A percentile compares a stretch with the other conserved stretches of the same genome.
Conservation (phyloP, 2,329 filamentous ascomycete genomes). For the Aspergillus ruber region DNA sequence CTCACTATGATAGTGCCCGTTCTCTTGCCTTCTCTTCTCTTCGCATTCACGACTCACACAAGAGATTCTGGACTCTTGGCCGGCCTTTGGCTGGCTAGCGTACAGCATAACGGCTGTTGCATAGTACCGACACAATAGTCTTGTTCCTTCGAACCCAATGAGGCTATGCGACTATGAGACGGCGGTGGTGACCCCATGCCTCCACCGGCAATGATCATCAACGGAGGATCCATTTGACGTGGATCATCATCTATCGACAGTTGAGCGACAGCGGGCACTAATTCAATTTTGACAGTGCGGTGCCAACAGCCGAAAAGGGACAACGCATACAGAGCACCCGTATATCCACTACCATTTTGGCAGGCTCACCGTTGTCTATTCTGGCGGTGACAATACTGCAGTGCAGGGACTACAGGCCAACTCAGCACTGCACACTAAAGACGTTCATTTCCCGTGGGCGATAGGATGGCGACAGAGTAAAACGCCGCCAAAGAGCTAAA, state of each 20-base stretch:
- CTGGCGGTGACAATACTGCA: too few species aligned
- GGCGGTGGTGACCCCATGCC: background rate
- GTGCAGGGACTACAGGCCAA: too few species aligned
- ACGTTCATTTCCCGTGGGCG: background rate
- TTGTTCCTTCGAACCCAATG: background rate
- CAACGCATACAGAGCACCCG: background rate
- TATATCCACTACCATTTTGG: too few species aligned
- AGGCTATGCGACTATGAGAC: background rate
- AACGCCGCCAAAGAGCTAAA: background rate
- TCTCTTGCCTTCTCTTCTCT: background rate
- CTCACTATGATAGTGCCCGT: background rate
- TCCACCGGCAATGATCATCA: background rate
- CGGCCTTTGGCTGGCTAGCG: background rate
- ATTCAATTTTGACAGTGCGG: conserved; percentile 2
- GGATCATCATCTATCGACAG: background rate
- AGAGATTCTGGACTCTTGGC: background rate
- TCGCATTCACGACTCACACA: background rate
- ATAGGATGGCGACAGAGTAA: background rate
- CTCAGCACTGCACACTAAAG: too few species aligned
- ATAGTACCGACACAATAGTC: background rate
- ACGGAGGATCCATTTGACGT: background rate
- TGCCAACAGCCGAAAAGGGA: conserved; percentile 1
- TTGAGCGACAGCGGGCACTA: conserved; percentile 1
- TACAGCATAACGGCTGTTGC: background rate
- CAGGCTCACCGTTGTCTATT: too few species aligned